Base-by-base conservation (phyloP, 441 rosid genomes). In the Melastoma candidum region DNA sequence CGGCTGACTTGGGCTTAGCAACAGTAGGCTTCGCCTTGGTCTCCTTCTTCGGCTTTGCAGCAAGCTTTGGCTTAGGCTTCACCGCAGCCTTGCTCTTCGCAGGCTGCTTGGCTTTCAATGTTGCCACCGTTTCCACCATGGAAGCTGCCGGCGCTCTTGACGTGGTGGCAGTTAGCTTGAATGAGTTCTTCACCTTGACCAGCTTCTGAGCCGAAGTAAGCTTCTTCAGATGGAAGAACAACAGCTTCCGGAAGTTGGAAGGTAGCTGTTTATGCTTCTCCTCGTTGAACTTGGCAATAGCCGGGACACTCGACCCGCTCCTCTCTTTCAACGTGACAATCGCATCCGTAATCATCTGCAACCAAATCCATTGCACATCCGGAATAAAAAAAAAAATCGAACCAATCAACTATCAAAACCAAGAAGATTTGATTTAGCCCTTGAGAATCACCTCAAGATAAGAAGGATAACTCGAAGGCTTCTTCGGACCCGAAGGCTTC, bases 281-380 rank as follows among this genome's bases (percentile, higher is more conserved):
- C 36, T 90, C 96, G 1, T 78, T 68, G 69, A 85, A 80, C 63
- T 87, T 90, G 22, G 85, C 70, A 58, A 90, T 90, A 26, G 96
- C 98, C 52, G 87, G 77, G 69, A 87, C 96, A 53, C 96, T 90
- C 41, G 98, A 90, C 41, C 98, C 96, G 1, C 77, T 76, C 68
- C 66, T 85, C 70, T 87, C 98, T 64, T 90, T 90, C 80, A 90
- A 48, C 11, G 84, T 73, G 22, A 68, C 72, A 27, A 90, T 85
- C 2, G 95, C 95, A 0, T 83, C 95, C 56, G 75, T 81, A 1
- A 90, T 71, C 96, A 90, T 87, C 96, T 90, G 63, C 41, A 66
- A 63, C 36, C 36, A 29, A 29, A 29, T 29, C 36, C 36, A 7
- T 3, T 29, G 36, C 36, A n/a, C 36, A 29, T 29, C 7, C 22